Evolutionary conservation across 2,329 filamentous ascomycete genomes (phyloP).

Genomic region (Didymella pomorum): DNA sequence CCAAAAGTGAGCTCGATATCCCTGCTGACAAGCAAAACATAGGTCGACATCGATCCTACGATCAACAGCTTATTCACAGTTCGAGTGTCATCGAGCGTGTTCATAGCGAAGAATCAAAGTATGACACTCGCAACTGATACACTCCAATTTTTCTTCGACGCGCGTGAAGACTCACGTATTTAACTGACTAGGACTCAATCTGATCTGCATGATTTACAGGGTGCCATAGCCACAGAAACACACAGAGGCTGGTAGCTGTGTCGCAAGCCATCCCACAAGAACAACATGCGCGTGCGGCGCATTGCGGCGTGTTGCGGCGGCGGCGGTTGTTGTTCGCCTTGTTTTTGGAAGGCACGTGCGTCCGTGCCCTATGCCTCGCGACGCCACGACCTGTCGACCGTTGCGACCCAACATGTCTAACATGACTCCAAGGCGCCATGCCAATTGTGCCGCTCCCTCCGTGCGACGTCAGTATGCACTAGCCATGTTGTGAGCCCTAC

Average conservation of each 20-base stretch:
- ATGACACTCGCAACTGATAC: background rate
- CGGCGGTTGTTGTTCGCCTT: background rate
- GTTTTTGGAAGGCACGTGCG: background rate
- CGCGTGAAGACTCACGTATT: background rate
- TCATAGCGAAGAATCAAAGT: background rate
- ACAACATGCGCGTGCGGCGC: background rate
- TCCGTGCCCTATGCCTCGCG: conserved; percentile 2
- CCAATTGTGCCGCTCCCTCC: background rate
- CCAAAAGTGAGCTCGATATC: background rate
- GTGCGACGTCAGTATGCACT: conserved; percentile 27
- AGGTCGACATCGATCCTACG: background rate
- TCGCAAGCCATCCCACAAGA: background rate
- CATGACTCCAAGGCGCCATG: background rate
- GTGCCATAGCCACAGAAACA: background rate
- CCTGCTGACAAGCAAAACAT: conserved; percentile 12
- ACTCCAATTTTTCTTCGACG: background rate
- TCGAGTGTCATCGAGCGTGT: background rate
- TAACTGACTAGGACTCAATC: background rate
- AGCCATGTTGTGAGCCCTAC: conserved; percentile 25
- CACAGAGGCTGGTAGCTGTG: background rate
- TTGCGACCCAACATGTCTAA: background rate
- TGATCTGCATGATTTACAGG: background rate
- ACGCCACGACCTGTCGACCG: background rate
- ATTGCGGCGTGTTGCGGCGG: too few relatives aligned
- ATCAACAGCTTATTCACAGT: background rate